Conservation (phyloP, 2,329 filamentous ascomycete genomes). For the Pseudogymnoascus sp. region DNA sequence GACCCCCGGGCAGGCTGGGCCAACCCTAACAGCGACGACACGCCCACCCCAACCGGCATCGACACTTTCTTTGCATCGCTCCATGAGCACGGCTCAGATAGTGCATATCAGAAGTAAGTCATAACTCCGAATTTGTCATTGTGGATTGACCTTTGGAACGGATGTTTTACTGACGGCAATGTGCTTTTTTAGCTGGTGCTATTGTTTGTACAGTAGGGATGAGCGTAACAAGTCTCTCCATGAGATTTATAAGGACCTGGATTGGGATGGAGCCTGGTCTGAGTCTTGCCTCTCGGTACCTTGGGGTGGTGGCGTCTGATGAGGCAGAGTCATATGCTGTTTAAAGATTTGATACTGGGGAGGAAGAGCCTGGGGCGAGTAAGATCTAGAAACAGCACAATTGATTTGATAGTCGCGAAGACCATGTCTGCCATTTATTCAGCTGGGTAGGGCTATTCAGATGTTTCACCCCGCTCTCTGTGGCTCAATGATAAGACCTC, state of each 20-base stretch:
- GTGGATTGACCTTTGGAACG: neutral
- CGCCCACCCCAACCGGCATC: neutral
- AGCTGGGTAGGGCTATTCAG: neutral
- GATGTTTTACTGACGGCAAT: neutral
- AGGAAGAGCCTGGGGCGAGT: neutral
- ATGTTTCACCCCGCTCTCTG: neutral
- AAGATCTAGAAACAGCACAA: neutral
- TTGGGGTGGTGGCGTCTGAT: neutral
- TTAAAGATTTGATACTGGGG: neutral
- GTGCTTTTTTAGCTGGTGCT: neutral
- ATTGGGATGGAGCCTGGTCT: neutral
- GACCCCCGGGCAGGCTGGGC: neutral
- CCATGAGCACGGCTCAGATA: neutral
- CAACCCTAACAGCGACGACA: neutral
- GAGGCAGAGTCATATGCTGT: neutral
- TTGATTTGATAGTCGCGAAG: neutral
- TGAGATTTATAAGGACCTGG: neutral
- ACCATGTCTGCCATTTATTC: neutral
- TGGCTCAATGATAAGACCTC: neutral
- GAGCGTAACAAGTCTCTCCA: neutral
- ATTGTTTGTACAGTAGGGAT: neutral
- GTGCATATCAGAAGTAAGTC: neutral
- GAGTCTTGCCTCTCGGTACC: neutral
- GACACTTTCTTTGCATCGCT: neutral
- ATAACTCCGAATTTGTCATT: neutral